Evolutionary conservation across 2,329 filamentous ascomycete species (phyloP), one percentile per base, ranked within the genome.

Genomic region (Ophiocordyceps camponoti-floridani): DNA sequence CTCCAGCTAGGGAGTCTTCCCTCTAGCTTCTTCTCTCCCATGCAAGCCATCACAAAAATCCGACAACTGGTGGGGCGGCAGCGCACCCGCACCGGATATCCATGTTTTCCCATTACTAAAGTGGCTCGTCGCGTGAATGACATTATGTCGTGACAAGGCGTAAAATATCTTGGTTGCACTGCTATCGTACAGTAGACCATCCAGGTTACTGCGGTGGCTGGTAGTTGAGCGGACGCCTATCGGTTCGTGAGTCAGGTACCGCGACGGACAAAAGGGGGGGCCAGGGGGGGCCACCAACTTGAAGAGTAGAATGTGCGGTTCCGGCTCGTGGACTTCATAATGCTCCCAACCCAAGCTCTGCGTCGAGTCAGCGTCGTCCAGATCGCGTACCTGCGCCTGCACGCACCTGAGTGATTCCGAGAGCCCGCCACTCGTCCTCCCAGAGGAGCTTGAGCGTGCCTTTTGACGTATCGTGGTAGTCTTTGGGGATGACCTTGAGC

Each of bases 311-410:
- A 98, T 98, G 63, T 98, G 91, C 51, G 91, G 91, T 67, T 98
- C 91, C 40, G 91, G 91, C 64, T 96, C 91, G 63, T 98, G 91
- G 45, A 98, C 91, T 64, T 98, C 91, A 61, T 98, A 98, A 64
- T 98, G 91, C 62, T 96, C 89, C 91, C 91, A 98, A 47, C 91
- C 91, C 56, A 98, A 70, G 69, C 89, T 96, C 88, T 96, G 59
- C 30, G 28, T 18, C 19, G 19, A n/a, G 18, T 8, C 30, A 43
- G 42, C 31, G 14, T 8, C 7, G 16, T 38, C 13, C 4, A 38
- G 13, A 37, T n/a, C 33, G 33, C 13, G 9, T 5, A 18, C 9
- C 18, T 4, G 12, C 1, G 14, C 5, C 3, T 16, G 31, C 12
- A 48, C 71, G 42, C 67, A 94, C 87, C 79, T 94, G 89, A 52